phyloP scores from a whole-genome alignment of 2,329 filamentous ascomycete species.

The Diplodia scrobiculata region DNA sequence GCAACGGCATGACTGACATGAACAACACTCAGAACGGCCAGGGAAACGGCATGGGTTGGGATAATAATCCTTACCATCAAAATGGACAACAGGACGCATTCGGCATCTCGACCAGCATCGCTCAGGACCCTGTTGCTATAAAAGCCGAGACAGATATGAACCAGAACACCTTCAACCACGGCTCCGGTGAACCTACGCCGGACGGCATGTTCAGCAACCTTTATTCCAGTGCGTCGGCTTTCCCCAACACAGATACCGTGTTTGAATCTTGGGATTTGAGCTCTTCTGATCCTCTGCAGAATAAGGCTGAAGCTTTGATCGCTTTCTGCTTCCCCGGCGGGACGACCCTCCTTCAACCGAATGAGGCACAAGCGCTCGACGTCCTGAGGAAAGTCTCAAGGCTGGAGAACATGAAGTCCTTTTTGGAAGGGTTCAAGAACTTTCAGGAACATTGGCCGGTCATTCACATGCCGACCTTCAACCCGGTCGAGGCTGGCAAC shows the following conservation, averaged over 20 bases:
- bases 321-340: slow-evolving; percentile 55
- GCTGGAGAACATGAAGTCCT: slow-evolving; percentile 68
- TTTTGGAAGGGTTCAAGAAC: slow-evolving; percentile 70
- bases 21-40: slow-evolving; percentile 43
- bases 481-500: slow-evolving; percentile 65
- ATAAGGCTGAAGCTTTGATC: slow-evolving; percentile 50
- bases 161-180: slow-evolving; percentile 42
- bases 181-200: slow-evolving; percentile 49
- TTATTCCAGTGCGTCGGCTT: slow-evolving; percentile 50
- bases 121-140: slow-evolving; percentile 48
- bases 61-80: slow-evolving; percentile 49
- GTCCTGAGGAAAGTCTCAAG: slow-evolving; percentile 61
- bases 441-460: slow-evolving; percentile 74
- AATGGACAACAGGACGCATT: slow-evolving; percentile 50
- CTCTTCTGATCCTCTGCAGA: slow-evolving; percentile 49
- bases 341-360: slow-evolving; percentile 27
- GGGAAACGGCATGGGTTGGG: slow-evolving; percentile 49
- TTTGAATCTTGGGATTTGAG: slow-evolving; percentile 49
- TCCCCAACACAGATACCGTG: slow-evolving; percentile 44
- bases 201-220: slow-evolving; percentile 54
- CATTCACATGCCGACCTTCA: slow-evolving; percentile 71
- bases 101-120: slow-evolving; percentile 52
- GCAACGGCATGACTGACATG: slow-evolving; percentile 42
- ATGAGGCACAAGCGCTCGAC: slow-evolving; percentile 54
- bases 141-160: slow-evolving; percentile 51